A percentile compares a stretch with the other conserved stretches of the same genome.
phyloP scores from a whole-genome alignment of 2,329 filamentous ascomycete species.

The Aurifilum marmelostoma region DNA sequence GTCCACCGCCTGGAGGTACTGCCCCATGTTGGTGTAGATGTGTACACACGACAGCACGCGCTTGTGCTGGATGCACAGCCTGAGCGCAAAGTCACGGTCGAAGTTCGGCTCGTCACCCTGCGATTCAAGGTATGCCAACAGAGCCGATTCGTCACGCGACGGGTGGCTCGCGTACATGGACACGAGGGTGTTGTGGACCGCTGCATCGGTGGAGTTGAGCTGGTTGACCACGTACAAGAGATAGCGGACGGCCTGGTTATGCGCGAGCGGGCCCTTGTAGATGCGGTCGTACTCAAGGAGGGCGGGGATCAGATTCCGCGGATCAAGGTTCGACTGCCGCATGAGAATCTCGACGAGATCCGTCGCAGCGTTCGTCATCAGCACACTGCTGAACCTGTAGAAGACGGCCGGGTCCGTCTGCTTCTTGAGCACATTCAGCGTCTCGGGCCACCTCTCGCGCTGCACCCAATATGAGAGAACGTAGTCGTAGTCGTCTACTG shows the following conservation, averaged over 20 bases:
- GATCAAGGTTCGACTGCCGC: conserved; percentile 83
- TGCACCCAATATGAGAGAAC: conserved; percentile 97
- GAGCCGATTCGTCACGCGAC: conserved; percentile 79
- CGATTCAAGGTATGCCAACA: conserved; percentile 86
- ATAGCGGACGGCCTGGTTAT: conserved; percentile 93
- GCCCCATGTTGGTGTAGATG: conserved; percentile 95
- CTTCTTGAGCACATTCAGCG: conserved; percentile 85
- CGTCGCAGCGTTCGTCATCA: conserved; percentile 84
- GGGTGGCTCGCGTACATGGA: conserved; percentile 91
- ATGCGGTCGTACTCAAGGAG: conserved; percentile 91
- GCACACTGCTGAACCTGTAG: conserved; percentile 94
- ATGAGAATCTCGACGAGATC: conserved; percentile 95
- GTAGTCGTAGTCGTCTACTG: conserved; percentile 90
- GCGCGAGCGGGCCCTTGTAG: conserved; percentile 65
- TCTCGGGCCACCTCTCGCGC: conserved; percentile 87
- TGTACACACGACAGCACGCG: conserved; percentile 94
- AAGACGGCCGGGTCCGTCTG: conserved; percentile 93
- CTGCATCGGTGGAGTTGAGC: conserved; percentile 76
- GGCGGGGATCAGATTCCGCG: conserved; percentile 87
- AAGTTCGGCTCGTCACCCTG: conserved; percentile 87
- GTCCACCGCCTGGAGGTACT: conserved; percentile 91
- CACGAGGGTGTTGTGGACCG: conserved; percentile 95
- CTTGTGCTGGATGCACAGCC: conserved; percentile 92
- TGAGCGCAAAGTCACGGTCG: conserved; percentile 93
- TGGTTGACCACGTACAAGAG: conserved; percentile 92